A percentile compares a stretch with the other conserved stretches of the same genome.
Conservation (phyloP, 2,329 filamentous ascomycete genomes). For the Hirsutella thompsonii region DNA sequence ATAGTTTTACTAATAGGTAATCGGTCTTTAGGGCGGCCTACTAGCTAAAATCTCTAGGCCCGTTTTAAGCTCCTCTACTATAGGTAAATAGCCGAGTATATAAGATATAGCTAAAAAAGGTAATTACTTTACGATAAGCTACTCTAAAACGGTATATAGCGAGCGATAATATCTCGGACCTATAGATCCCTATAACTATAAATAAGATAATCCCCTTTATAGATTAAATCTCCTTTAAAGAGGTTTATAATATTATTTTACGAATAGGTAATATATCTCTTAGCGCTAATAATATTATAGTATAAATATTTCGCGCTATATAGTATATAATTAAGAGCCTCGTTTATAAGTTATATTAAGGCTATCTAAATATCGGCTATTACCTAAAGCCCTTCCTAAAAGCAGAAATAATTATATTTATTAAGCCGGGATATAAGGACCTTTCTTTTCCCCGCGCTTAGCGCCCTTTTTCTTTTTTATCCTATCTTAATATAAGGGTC, state of each 20-base stretch:
- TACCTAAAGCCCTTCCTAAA: slow-evolving; percentile 9
- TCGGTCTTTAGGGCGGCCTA: slow-evolving; percentile 1
- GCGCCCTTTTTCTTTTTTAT: slow-evolving; percentile 13
- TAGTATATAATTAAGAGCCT: slow-evolving; percentile 1
- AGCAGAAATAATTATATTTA: too few relatives aligned
- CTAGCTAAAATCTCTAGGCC: slow-evolving; percentile 5
- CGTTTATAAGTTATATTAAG: slow-evolving; percentile 6
- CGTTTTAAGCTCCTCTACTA: slow-evolving; percentile 7
- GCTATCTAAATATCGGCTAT: slow-evolving; percentile 8
- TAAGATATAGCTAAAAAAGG: too few relatives aligned
- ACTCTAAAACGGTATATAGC: too few relatives aligned
- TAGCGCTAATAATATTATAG: not conserved
- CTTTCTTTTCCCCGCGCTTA: slow-evolving; percentile 10
- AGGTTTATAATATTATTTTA: not conserved
- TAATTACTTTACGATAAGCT: too few relatives aligned
- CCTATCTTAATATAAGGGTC: too few relatives aligned
- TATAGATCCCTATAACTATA: not conserved
- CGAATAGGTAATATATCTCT: slow-evolving; percentile 1
- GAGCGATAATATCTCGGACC: not conserved
- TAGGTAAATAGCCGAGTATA: too few relatives aligned
- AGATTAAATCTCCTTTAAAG: too few relatives aligned
- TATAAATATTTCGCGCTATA: not conserved
- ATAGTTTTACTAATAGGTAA: slow-evolving; percentile 5
- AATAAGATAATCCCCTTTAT: slow-evolving; percentile 3
- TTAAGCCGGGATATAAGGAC: too few relatives aligned